phyloP scores from a whole-genome alignment of 768 basidiomycete species.

The Coprinopsis sp. region DNA sequence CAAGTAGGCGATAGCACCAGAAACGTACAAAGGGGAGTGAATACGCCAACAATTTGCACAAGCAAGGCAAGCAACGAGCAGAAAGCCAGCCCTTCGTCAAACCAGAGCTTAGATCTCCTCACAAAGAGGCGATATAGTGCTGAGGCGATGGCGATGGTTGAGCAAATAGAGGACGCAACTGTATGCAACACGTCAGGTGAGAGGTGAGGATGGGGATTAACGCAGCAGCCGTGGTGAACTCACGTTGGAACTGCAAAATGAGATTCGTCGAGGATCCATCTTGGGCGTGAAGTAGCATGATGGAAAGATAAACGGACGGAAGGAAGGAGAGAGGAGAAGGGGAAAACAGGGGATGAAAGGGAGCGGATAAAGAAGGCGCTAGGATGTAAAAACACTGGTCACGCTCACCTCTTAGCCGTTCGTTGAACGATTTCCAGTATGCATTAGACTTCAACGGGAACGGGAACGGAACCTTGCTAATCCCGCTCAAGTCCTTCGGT shows the following conservation, averaged over 20 bases:
- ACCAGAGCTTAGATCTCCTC: conserved; percentile 27
- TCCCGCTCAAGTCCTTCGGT: no score
- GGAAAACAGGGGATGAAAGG: no score
- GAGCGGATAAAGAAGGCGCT: no score
- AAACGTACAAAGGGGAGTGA: conserved; percentile 22
- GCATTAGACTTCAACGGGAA: no score
- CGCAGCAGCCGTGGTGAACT: not conserved
- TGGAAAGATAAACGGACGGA: no score
- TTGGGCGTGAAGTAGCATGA: no score
- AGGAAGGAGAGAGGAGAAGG: no score
- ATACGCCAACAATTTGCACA: conserved; percentile 24
- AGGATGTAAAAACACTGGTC: no score
- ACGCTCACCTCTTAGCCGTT: no score
- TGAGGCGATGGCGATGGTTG: conserved; percentile 26
- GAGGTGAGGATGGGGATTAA: not conserved
- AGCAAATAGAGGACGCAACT: conserved; percentile 21
- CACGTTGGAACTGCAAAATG: conserved; percentile 7
- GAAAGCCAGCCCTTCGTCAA: conserved; percentile 33
- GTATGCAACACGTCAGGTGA: not conserved
- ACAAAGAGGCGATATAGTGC: conserved; percentile 29
- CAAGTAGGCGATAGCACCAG: not conserved
- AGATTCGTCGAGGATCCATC: no score
- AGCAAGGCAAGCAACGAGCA: conserved; percentile 24
- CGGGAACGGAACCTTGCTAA: no score
- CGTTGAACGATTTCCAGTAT: no score